Evolutionary conservation across 805 yeast species (phyloP).

Genomic region (Candida succiphila): DNA sequence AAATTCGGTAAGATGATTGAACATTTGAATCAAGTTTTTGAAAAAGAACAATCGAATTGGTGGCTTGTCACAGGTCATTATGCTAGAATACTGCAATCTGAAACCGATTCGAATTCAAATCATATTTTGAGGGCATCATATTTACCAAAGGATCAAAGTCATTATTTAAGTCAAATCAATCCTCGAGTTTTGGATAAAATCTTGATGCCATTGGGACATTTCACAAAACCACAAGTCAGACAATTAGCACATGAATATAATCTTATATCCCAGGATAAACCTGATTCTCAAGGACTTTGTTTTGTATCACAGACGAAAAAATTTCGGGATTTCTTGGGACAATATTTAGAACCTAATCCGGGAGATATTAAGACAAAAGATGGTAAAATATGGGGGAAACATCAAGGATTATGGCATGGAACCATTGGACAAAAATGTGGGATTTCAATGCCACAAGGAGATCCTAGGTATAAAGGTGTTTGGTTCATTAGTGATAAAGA

Average conservation of each 20-base stretch:
- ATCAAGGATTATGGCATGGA: slow-evolving; percentile 87
- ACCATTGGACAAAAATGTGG: slow-evolving; percentile 86
- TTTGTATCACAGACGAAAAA: slow-evolving; percentile 64
- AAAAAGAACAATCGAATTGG: slow-evolving; percentile 32
- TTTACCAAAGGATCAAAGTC: slow-evolving; percentile 76
- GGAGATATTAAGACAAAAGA: slow-evolving; percentile 75
- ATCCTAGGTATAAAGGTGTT: slow-evolving; percentile 59
- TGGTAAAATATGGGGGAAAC: slow-evolving; percentile 71
- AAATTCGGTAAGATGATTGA: slow-evolving; percentile 77
- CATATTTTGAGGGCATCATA: slow-evolving; percentile 53
- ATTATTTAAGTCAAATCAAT: slow-evolving; percentile 69
- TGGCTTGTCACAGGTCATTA: slow-evolving; percentile 92
- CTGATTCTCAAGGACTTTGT: slow-evolving; percentile 92
- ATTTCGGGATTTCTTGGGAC: slow-evolving; percentile 63
- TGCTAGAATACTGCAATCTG: slow-evolving; percentile 38
- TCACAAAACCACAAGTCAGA: slow-evolving; percentile 66
- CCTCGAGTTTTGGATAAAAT: slow-evolving; percentile 32
- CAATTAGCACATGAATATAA: slow-evolving; percentile 44
- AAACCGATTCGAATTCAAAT: slow-evolving; percentile 16
- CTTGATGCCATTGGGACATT: slow-evolving; percentile 75
- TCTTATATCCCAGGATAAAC: slow-evolving; percentile 63
- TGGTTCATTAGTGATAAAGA: slow-evolving; percentile 84
- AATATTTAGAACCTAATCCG: slow-evolving; percentile 61
- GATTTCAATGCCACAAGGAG: slow-evolving; percentile 82
- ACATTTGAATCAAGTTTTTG: slow-evolving; percentile 24